phyloP scores from a whole-genome alignment of 257 asterid species.

The Linaria vulgaris region DNA sequence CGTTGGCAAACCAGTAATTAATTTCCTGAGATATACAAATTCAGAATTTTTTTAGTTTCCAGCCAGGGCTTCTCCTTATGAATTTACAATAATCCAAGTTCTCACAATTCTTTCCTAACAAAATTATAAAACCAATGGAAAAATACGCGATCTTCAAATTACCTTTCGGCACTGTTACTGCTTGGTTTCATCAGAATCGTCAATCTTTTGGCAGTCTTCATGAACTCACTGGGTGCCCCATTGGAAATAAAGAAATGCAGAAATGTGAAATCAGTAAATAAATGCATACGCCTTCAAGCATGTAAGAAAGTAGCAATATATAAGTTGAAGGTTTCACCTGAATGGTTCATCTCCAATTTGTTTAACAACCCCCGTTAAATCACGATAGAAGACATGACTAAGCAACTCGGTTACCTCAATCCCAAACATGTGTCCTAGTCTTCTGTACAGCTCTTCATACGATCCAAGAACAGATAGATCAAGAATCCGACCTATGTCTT shows the following conservation, averaged over 20 bases:
- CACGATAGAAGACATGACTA: slow-evolving; percentile 57
- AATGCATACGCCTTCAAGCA: not conserved
- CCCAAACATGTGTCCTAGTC: slow-evolving; percentile 67
- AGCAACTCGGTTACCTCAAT: slow-evolving; percentile 57
- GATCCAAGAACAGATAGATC: slow-evolving; percentile 78
- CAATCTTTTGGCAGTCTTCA: slow-evolving; percentile 70
- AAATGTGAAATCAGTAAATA: slow-evolving; percentile 5
- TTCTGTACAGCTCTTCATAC: slow-evolving; percentile 71
- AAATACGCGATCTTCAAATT: slow-evolving; percentile 2
- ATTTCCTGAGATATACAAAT: slow-evolving; percentile 50
- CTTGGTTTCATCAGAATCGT: slow-evolving; percentile 53
- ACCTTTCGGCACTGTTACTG: slow-evolving; percentile 56
- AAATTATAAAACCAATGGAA: not conserved
- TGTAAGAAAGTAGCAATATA: not conserved
- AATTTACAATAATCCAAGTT: too few relatives aligned
- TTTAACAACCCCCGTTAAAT: slow-evolving; percentile 61
- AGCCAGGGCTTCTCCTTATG: not conserved
- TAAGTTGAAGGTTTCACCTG: slow-evolving; percentile 42
- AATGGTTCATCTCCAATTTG: slow-evolving; percentile 75
- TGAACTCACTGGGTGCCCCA: slow-evolving; percentile 52
- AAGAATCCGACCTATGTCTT: slow-evolving; percentile 75
- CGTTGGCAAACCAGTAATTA: slow-evolving; percentile 71
- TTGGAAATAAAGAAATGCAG: not conserved
- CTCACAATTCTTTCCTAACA: too few relatives aligned
- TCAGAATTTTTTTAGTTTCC: slow-evolving; percentile 14